A percentile compares a stretch with the other conserved stretches of the same genome.
Evolutionary conservation across 306 rosid species (phyloP).

Genomic region (Cucumis hystrix): DNA sequence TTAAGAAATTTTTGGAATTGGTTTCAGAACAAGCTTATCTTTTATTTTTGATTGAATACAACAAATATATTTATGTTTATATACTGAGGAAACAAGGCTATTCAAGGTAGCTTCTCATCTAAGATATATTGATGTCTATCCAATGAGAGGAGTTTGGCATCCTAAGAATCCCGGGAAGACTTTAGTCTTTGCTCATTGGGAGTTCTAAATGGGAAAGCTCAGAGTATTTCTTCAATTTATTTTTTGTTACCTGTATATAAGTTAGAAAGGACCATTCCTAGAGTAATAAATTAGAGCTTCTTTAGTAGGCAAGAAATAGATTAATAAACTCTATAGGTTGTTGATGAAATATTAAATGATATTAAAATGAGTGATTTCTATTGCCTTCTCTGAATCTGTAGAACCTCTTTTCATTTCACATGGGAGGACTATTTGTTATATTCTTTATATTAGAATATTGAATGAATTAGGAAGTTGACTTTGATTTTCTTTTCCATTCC

Average conservation of each 20-base stretch:
- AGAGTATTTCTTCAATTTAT: background rate
- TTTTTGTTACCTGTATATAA: background rate
- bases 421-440: background rate
- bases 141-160: background rate
- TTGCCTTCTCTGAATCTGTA: background rate
- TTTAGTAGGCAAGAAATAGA: background rate
- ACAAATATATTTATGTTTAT: background rate
- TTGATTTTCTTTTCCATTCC: constrained; percentile 6
- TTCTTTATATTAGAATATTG: background rate
- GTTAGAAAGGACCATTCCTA: background rate
- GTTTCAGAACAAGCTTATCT: background rate
- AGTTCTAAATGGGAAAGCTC: background rate
- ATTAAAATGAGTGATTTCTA: background rate
- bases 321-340: background rate
- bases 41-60: background rate
- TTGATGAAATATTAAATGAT: background rate
- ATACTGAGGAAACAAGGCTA: background rate
- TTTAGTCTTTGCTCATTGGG: background rate
- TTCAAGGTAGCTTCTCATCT: background rate
- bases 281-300: too few species aligned
- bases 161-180: background rate
- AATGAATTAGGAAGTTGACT: background rate
- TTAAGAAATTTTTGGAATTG: background rate
- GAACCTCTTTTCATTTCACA: background rate
- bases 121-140: background rate